phyloP scores from a whole-genome alignment of 768 basidiomycete genomes.

The Boletus sp. region DNA sequence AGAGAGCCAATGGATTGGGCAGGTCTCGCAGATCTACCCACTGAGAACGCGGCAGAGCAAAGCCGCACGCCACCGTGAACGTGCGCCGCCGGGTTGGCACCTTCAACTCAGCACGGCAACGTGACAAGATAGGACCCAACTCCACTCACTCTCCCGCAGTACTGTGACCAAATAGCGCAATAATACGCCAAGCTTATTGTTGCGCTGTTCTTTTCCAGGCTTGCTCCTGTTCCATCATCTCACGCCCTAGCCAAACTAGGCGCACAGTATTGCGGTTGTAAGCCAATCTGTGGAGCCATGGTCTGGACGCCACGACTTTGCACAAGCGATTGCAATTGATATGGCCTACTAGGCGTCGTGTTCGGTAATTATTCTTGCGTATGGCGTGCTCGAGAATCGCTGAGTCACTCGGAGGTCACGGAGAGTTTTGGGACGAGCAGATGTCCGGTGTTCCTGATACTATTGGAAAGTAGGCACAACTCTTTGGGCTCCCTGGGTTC shows the following conservation, averaged over 20 bases:
- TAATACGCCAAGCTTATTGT: not conserved
- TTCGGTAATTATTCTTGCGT: not conserved
- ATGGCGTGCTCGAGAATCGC: conserved; percentile 5
- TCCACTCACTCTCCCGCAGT: conserved; percentile 16
- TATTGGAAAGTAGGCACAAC: not conserved
- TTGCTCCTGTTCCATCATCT: not conserved
- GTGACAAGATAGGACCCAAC: conserved; percentile 17
- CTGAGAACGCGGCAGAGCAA: not conserved
- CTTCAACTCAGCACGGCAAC: conserved; percentile 12
- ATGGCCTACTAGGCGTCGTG: not conserved
- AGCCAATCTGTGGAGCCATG: not conserved
- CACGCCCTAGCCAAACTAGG: not conserved
- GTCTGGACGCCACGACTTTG: not conserved
- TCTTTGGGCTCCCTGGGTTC: not conserved
- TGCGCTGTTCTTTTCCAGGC: not conserved
- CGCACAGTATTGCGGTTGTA: not conserved
- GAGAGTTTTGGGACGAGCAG: too few relatives aligned
- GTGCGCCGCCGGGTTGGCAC: conserved; percentile 1
- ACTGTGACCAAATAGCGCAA: not conserved
- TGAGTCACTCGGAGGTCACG: not conserved
- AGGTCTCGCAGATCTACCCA: not conserved
- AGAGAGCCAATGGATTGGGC: not conserved
- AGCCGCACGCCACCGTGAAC: conserved; percentile 21
- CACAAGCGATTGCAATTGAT: not conserved
- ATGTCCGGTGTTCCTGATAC: not conserved